phyloP scores from a whole-genome alignment of 495 filamentous ascomycete species.

The Aspergillus affinis region DNA sequence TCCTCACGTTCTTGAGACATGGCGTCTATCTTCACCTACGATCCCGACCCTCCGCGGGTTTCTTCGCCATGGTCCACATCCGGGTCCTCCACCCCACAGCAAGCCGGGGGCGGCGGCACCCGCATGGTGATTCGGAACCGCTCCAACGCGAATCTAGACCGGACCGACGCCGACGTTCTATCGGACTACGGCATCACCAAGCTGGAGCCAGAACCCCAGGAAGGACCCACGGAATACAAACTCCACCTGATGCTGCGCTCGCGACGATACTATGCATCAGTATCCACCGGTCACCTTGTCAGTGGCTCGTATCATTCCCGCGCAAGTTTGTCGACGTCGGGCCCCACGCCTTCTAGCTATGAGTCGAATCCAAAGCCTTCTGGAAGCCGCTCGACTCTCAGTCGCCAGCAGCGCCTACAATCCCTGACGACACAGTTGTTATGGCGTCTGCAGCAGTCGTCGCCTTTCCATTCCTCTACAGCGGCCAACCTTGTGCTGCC shows the following conservation, averaged over 20 bases:
- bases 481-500: constrained; percentile 70
- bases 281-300: constrained; percentile 59
- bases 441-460: constrained; percentile 94
- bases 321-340: constrained; percentile 22
- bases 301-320: constrained; percentile 60
- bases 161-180: constrained; percentile 48
- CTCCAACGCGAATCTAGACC: constrained; percentile 26
- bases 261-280: constrained; percentile 66
- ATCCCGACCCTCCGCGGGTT: constrained; percentile 81
- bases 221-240: constrained; percentile 95
- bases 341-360: constrained; percentile 25
- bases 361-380: constrained; percentile 27
- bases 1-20: constrained; percentile 43
- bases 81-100: constrained; percentile 42
- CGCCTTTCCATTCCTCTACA: constrained; percentile 80
- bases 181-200: constrained; percentile 72
- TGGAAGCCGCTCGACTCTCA: constrained; percentile 39
- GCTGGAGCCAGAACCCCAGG: constrained; percentile 86
- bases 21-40: constrained; percentile 96
- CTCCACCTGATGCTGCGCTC: constrained; percentile 85
- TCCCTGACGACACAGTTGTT: constrained; percentile 92
- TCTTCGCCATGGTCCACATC: constrained; percentile 82
- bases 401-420: constrained; percentile 78
- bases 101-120: constrained; percentile 20
- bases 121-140: constrained; percentile 27